Base-by-base conservation (phyloP, 345 rosid species). In the Cardamine chenopodiifolia region DNA sequence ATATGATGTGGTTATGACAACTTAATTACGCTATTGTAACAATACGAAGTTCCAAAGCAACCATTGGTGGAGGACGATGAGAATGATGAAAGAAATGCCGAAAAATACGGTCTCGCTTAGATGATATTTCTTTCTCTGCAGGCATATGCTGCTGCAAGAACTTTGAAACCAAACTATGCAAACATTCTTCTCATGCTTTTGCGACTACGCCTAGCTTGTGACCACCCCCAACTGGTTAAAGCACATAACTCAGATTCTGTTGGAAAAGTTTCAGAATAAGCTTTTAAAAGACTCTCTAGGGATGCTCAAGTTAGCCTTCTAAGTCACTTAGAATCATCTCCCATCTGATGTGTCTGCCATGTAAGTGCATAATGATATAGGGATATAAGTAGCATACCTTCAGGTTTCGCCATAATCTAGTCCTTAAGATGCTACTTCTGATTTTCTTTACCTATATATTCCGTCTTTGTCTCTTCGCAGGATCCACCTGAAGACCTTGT, bases 131-230 rank as follows among this genome's bases (percentile, higher is more conserved):
- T 64, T 56, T 70, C 50, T 71, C 44, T 80, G 60, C 84, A 91
- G 98, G 97, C 90, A 17, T 94, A 84, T 88, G 95, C 91, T 60
- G 96, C 89, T 77, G 98, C 98, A 35, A 97, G 96, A 64, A 94
- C 97, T 1, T 84, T 94, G 80, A 91, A 77, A 29, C 97, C 90
- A 79, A 91, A 94, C 84, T 91, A 91, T 84, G 98, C 97, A 64
- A 94, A 86, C 80, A 91, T 94, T 79, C 98, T 94, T 81, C 80
- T 94, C 82, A 81, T 94, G 97, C 97, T 94, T 81, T 84, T 94
- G 82, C 95, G 96, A 66, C 91, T 94, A 39, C 95, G 98, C 62
- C 97, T 91, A 80, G 98, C 98, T 75, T 91, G 98, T 82, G 97
- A 90, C 76, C 97, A 94, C 72, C 98, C 98, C 20, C 73, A 82